Conservation (phyloP, 176 grass and related monocot genomes). For the Hordeum vulgare region MorexV3_pseudomolecules_assembly NC_058523.1:40591159-40591658, state of each 20-base stretch:
- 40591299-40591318: conserved; percentile 38
- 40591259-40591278: conserved; percentile 69
- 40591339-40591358: not conserved
- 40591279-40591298: conserved; percentile 58
- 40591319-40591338: not conserved
- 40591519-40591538: conserved; percentile 32
- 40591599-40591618: conserved; percentile 25
- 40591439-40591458: not conserved
- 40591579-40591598: conserved; percentile 14
- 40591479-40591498: not conserved
- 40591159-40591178: conserved; percentile 43
- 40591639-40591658: conserved; percentile 2
- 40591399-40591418: not conserved
- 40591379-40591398: not conserved
- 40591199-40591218: conserved; percentile 52
- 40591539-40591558: conserved; percentile 35
- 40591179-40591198: conserved; percentile 48
- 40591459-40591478: conserved; percentile 5
- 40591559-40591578: conserved; percentile 34
- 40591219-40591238: conserved; percentile 25
- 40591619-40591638: conserved; percentile 15
- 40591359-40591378: not conserved
- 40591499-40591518: conserved; percentile 36
- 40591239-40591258: conserved; percentile 44
- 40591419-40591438: not conserved